A percentile compares a stretch with the other conserved stretches of the same genome.
Evolutionary conservation across 805 yeast species (phyloP).

Genomic region (Tanozyma kutaoensis): DNA sequence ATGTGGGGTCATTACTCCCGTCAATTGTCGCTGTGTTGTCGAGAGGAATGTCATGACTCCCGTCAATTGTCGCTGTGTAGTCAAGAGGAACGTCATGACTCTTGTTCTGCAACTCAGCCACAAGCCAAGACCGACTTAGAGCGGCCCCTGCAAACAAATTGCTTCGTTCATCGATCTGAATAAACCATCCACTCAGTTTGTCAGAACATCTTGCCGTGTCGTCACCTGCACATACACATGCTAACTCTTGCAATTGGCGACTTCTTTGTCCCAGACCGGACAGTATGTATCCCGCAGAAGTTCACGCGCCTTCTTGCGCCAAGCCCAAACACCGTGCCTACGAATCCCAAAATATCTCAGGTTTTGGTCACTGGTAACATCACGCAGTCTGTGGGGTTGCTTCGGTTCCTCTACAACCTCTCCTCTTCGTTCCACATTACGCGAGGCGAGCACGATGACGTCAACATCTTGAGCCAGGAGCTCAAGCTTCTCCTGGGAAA

Average conservation of each 20-base stretch:
- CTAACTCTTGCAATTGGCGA: conserved; percentile 71
- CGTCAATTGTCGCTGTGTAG: too few relatives aligned
- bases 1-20: too few relatives aligned
- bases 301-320: conserved; percentile 72
- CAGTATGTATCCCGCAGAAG: conserved; percentile 45
- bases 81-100: too few relatives aligned
- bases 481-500: conserved; percentile 7
- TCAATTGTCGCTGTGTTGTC: too few relatives aligned
- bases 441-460: conserved; percentile 69
- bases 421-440: conserved; percentile 68
- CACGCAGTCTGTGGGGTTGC: conserved; percentile 50
- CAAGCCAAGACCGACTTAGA: too few relatives aligned
- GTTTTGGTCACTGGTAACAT: conserved; percentile 80
- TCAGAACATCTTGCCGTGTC: background rate
- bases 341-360: conserved; percentile 59
- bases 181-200: too few relatives aligned
- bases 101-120: too few relatives aligned
- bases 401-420: conserved; percentile 49
- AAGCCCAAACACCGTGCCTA: conserved; percentile 25
- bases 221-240: conserved; percentile 9
- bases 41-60: too few relatives aligned
- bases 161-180: too few relatives aligned
- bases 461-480: conserved; percentile 21
- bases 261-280: conserved; percentile 79
- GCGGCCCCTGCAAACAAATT: too few relatives aligned